Evolutionary conservation across 257 asterid species (phyloP).

Genomic region (Orobanche coerulescens): DNA sequence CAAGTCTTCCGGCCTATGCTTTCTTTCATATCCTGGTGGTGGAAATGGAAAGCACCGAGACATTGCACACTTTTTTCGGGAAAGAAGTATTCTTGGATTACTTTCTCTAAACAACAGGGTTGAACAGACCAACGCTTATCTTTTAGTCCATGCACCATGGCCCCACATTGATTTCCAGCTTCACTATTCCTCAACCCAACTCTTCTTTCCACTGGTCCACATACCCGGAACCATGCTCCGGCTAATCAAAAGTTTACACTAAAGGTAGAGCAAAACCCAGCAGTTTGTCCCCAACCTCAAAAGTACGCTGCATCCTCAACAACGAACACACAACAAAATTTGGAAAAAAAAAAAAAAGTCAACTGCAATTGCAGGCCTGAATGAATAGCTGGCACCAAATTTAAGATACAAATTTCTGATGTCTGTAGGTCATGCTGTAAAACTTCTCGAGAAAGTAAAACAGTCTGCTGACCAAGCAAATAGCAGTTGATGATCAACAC

Average conservation of each 20-base stretch:
- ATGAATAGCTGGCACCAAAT: slow-evolving; percentile 8
- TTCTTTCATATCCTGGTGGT: slow-evolving; percentile 83
- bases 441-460: slow-evolving; percentile 17
- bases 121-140: slow-evolving; percentile 40
- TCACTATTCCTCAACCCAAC: slow-evolving; percentile 33
- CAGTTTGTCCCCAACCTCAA: slow-evolving; percentile 17
- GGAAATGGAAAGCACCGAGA: slow-evolving; percentile 98
- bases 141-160: slow-evolving; percentile 64
- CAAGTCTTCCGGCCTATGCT: slow-evolving; percentile 54
- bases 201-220: slow-evolving; percentile 19
- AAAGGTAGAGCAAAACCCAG: slow-evolving; percentile 15
- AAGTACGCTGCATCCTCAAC: background rate
- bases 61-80: slow-evolving; percentile 54
- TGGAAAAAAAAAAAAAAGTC: background rate
- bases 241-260: slow-evolving; percentile 9
- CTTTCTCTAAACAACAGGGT: slow-evolving; percentile 31
- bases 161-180: slow-evolving; percentile 53
- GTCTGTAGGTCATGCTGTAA: slow-evolving; percentile 10
- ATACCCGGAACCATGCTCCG: slow-evolving; percentile 15
- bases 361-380: slow-evolving; percentile 14
- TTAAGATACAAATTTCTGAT: slow-evolving; percentile 18
- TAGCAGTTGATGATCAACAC: slow-evolving; percentile 26
- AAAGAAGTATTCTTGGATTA: slow-evolving; percentile 34
- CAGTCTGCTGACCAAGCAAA: slow-evolving; percentile 8
- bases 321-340: background rate